Conservation (phyloP, 768 basidiomycete genomes). For the Boletus pseudopeckii region DNA sequence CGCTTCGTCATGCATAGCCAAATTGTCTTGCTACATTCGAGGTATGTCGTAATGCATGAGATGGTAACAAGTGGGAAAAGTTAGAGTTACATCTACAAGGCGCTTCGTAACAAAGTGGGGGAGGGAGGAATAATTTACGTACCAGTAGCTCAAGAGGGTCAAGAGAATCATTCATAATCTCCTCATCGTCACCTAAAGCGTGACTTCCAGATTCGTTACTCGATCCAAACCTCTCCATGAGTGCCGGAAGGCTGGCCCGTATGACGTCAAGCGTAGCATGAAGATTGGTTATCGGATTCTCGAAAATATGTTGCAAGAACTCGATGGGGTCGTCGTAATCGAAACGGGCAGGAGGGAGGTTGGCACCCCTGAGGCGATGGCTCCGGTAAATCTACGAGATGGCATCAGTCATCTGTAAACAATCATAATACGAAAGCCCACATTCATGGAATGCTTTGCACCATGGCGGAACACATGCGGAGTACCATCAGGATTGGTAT, state of each 20-base stretch:
- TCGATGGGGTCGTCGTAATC: constrained; percentile 34
- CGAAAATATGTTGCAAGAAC: constrained; percentile 49
- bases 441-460: constrained; percentile 51
- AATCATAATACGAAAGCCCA: constrained; percentile 36
- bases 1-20: constrained; percentile 5
- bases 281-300: constrained; percentile 43
- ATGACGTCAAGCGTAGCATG: constrained; percentile 39
- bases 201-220: constrained; percentile 18
- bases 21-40: constrained; percentile 15
- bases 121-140: constrained; percentile 16
- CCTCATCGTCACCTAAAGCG: constrained; percentile 35
- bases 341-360: constrained; percentile 26
- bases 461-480: constrained; percentile 54
- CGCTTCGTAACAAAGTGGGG: constrained; percentile 25
- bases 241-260: constrained; percentile 30
- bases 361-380: constrained; percentile 18
- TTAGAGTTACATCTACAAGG: constrained; percentile 32
- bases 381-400: constrained; percentile 25
- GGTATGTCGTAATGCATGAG: neutral
- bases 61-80: constrained; percentile 21
- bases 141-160: constrained; percentile 24
- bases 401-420: constrained; percentile 12
- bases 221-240: constrained; percentile 24
- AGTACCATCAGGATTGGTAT: constrained; percentile 64
- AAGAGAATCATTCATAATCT: constrained; percentile 1